phyloP scores from a whole-genome alignment of 345 rosid species.

The Citrus unshiu region DNA sequence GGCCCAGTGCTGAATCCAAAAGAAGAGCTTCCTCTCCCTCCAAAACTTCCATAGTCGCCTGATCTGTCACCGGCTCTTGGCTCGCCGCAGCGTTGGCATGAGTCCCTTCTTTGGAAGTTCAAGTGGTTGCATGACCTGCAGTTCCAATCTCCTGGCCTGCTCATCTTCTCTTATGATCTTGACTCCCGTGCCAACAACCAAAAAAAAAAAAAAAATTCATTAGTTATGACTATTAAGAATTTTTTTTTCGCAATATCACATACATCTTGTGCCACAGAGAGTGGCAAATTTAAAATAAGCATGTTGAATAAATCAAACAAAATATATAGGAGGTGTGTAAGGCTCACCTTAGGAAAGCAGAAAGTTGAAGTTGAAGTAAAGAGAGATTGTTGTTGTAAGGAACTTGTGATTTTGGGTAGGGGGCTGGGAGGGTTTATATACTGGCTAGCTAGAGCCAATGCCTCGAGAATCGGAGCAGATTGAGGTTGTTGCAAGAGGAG shows the following conservation, averaged over 20 bases:
- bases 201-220: neutral
- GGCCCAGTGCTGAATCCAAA: slow-evolving; percentile 65
- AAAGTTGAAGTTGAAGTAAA: neutral
- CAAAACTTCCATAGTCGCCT: slow-evolving; percentile 33
- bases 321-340: neutral
- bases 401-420: slow-evolving; percentile 19
- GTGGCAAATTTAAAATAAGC: neutral
- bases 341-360: slow-evolving; percentile 5
- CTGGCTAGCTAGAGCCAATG: neutral
- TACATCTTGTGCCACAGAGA: neutral
- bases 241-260: neutral
- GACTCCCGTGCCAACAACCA: neutral
- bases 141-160: slow-evolving; percentile 94
- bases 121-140: slow-evolving; percentile 80
- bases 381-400: neutral
- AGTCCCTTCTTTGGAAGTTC: slow-evolving; percentile 80
- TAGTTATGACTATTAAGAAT: neutral
- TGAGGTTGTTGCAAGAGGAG: slow-evolving; percentile 16
- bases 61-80: slow-evolving; percentile 30
- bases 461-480: slow-evolving; percentile 32
- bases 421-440: slow-evolving; percentile 32
- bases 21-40: slow-evolving; percentile 36
- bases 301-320: neutral
- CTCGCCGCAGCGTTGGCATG: slow-evolving; percentile 77
- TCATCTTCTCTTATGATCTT: slow-evolving; percentile 42